phyloP scores from a whole-genome alignment of 2,329 filamentous ascomycete genomes.

The Aspergillus cejpii region DNA sequence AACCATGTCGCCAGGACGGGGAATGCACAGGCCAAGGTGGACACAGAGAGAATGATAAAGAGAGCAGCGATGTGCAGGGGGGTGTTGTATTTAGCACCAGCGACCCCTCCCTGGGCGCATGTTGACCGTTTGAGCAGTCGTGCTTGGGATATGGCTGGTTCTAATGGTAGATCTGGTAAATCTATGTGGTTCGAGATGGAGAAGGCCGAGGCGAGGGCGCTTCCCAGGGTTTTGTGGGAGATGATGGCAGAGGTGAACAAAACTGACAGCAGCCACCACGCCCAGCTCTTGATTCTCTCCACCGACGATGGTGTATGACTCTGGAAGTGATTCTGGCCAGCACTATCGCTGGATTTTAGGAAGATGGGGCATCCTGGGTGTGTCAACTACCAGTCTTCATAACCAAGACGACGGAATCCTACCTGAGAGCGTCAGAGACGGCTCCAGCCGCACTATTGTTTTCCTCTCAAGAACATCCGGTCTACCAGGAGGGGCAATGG shows the following conservation, averaged over 20 bases:
- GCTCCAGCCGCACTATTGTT: conserved; percentile 7
- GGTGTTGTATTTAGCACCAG: conserved; percentile 51
- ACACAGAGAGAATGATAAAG: conserved; percentile 54
- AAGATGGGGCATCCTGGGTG: conserved; percentile 19
- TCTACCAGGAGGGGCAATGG: not conserved
- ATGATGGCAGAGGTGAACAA: conserved; percentile 20
- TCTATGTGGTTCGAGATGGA: conserved; percentile 1
- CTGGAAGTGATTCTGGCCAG: not conserved
- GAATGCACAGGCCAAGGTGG: conserved; percentile 55
- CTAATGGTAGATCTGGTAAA: conserved; percentile 1
- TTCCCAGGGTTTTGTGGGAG: conserved; percentile 15
- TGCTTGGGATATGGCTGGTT: not conserved
- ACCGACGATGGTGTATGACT: conserved; percentile 3
- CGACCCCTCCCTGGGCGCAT: conserved; percentile 24
- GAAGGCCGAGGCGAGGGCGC: conserved; percentile 4
- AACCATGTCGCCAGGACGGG: conserved; percentile 58
- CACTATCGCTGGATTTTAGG: conserved; percentile 3
- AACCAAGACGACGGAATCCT: conserved; percentile 1
- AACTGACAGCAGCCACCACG: conserved; percentile 24
- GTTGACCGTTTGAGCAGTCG: conserved; percentile 16
- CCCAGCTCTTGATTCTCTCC: conserved; percentile 18
- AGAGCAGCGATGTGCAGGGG: conserved; percentile 59
- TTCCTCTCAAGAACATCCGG: conserved; percentile 8
- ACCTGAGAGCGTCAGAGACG: conserved; percentile 29
- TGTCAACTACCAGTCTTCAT: conserved; percentile 2